Evolutionary conservation across 768 basidiomycete species (phyloP).

Genomic region (Lepiota brunneoincarnata): DNA sequence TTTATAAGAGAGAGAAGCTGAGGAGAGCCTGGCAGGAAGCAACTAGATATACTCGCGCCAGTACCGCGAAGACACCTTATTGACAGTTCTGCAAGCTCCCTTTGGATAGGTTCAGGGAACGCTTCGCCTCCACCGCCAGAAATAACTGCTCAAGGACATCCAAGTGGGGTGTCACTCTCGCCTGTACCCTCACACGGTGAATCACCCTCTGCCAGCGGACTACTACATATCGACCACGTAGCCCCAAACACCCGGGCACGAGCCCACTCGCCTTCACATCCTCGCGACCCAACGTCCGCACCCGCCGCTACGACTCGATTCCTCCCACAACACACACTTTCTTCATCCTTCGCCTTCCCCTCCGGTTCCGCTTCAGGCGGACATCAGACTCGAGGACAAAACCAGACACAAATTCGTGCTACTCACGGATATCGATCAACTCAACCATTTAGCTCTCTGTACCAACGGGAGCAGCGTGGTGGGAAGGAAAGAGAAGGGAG

Average conservation of each 20-base stretch:
- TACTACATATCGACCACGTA: too few species aligned
- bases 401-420: neutral
- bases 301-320: neutral
- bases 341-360: neutral
- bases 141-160: neutral
- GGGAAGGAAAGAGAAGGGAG: slow-evolving; percentile 11
- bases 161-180: neutral
- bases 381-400: neutral
- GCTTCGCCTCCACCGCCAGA: slow-evolving; percentile 21
- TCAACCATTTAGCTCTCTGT: slow-evolving; percentile 38
- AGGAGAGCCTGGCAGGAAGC: slow-evolving; percentile 3
- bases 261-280: neutral
- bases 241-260: neutral
- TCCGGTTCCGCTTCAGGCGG: neutral
- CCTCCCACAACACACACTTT: neutral
- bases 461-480: slow-evolving; percentile 29
- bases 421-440: slow-evolving; percentile 1
- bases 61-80: slow-evolving; percentile 66
- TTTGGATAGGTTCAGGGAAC: slow-evolving; percentile 48
- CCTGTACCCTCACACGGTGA: neutral
- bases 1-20: neutral
- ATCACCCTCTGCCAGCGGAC: neutral
- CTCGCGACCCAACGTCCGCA: slow-evolving; percentile 1
- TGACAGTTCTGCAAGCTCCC: slow-evolving; percentile 54
- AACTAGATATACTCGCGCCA: slow-evolving; percentile 50